phyloP scores from a whole-genome alignment of 2,329 filamentous ascomycete genomes.

The Aureobasidium namibiae region DNA sequence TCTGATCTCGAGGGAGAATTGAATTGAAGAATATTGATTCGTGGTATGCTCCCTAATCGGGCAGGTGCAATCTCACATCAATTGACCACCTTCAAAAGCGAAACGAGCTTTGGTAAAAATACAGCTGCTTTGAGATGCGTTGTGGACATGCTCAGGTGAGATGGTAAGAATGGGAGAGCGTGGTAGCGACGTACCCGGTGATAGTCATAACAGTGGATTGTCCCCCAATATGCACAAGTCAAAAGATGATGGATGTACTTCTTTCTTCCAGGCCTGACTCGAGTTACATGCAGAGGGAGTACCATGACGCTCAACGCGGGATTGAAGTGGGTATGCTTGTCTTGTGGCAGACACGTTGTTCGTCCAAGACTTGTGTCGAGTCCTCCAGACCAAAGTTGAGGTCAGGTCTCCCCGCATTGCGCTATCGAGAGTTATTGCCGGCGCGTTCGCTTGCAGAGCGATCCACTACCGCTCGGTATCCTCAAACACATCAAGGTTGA shows the following conservation, averaged over 20 bases:
- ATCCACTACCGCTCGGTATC: neutral
- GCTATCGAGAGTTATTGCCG: conserved; percentile 2
- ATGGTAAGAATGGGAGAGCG: neutral
- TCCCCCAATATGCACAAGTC: too few relatives aligned
- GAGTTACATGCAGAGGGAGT: neutral
- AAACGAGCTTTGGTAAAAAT: neutral
- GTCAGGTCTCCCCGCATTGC: conserved; percentile 1
- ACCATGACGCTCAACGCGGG: neutral
- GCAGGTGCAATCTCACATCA: neutral
- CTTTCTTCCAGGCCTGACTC: neutral
- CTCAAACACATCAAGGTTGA: neutral
- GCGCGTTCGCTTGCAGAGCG: neutral
- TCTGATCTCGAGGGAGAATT: neutral
- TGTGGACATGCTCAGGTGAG: neutral
- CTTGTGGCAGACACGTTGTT: neutral
- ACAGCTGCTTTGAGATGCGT: neutral
- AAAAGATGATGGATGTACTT: neutral
- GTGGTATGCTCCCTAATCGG: neutral
- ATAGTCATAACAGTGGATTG: neutral
- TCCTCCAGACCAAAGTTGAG: neutral
- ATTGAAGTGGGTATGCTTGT: neutral
- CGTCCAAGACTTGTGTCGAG: neutral
- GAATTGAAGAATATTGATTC: neutral
- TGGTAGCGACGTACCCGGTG: neutral
- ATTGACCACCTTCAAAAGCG: too few relatives aligned